Evolutionary conservation across 1,139 yeast species (phyloP), one percentile per base, ranked within the genome.

Genomic region (Diutina sp.): DNA sequence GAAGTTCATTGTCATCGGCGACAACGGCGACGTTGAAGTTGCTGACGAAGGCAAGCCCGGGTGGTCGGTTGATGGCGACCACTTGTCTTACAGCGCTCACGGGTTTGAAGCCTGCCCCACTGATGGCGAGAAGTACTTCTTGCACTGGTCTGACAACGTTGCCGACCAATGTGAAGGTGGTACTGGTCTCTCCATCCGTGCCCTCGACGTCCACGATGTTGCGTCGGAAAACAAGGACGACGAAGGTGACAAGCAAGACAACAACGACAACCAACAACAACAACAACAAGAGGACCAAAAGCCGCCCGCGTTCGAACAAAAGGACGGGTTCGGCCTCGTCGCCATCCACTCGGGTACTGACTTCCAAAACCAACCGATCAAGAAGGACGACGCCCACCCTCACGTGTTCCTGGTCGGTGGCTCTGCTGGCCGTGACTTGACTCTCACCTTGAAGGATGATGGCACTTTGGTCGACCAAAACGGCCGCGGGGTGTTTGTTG

Each of bases 371-470:
- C 30, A 25, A 16, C 47, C 29, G 18, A 51, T 51, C 46, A 51
- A 51, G 46, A 51, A 51, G 54, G 54, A 38, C 12, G 46, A 38
- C 21, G 14, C 46, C 14, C 54, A 51, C 46, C 29, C 46, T 9
- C 46, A 51, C 14, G 54, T 51, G 8, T 51, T 51, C 47, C 21
- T n/a, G 32, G 54, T 51, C 6, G 54, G 54, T 21, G 54, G 54
- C 9, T 32, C 41, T n/a, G 47, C 38, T 6, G 54, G 54, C 21
- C 29, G 38, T 7, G 54, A 51, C 54, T 41, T 51, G 46, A 28
- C 16, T 6, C 28, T 51, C 32, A 35, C 38, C 7, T 25, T 51
- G 16, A 16, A 45, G 18, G 16, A 8, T 25, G 54, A 38, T 18
- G 47, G 47, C 21, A n/a, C 30, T 6, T 51, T 51, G 46, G 21